These are phyloP conservation scores for Metschnikowia aberdeeniae DNA, from an alignment of 805 yeast genomes.

Conservation along the genomic window DNA sequence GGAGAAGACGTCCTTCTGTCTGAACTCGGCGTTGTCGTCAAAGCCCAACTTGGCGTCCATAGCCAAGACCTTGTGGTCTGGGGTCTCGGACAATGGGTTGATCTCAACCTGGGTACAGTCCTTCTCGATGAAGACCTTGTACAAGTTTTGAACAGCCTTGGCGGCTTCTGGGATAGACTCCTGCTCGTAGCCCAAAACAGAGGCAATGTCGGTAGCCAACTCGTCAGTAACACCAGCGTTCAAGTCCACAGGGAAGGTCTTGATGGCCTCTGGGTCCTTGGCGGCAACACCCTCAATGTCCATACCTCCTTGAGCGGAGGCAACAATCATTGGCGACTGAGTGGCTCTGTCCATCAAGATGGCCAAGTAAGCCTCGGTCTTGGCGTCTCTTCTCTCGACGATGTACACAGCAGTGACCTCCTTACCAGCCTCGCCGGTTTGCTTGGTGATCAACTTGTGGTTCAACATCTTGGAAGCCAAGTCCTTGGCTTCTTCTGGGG, in stretches of 20 bases:
- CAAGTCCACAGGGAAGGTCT: slow-evolving; percentile 76
- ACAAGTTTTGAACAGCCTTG: slow-evolving; percentile 77
- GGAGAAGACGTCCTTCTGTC: slow-evolving; percentile 89
- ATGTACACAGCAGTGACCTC: slow-evolving; percentile 94
- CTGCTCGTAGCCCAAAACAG: slow-evolving; percentile 73
- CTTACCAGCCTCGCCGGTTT: slow-evolving; percentile 96
- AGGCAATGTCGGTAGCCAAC: slow-evolving; percentile 73
- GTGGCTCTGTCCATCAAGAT: slow-evolving; percentile 91
- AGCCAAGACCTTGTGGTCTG: slow-evolving; percentile 85
- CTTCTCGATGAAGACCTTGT: slow-evolving; percentile 81
- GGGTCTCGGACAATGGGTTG: slow-evolving; percentile 94
- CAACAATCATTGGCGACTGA: slow-evolving; percentile 89
- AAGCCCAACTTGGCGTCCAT: slow-evolving; percentile 99
- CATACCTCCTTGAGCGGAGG: slow-evolving; percentile 99
- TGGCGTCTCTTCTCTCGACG: slow-evolving; percentile 90
- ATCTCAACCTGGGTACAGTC: slow-evolving; percentile 99
- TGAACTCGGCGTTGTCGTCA: slow-evolving; percentile 93
- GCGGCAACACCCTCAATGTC: slow-evolving; percentile 98
- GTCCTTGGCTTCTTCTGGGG: slow-evolving; percentile 82
- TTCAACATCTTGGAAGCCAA: slow-evolving; percentile 85
- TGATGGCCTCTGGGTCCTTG: slow-evolving; percentile 84
- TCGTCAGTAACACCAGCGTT: slow-evolving; percentile 75
- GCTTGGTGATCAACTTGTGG: slow-evolving; percentile 94
- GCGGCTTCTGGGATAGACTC: slow-evolving; percentile 84
- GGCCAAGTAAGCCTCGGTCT: slow-evolving; percentile 93